phyloP scores from a whole-genome alignment of 164 flowering plant genomes.

The Piper longum region DNA sequence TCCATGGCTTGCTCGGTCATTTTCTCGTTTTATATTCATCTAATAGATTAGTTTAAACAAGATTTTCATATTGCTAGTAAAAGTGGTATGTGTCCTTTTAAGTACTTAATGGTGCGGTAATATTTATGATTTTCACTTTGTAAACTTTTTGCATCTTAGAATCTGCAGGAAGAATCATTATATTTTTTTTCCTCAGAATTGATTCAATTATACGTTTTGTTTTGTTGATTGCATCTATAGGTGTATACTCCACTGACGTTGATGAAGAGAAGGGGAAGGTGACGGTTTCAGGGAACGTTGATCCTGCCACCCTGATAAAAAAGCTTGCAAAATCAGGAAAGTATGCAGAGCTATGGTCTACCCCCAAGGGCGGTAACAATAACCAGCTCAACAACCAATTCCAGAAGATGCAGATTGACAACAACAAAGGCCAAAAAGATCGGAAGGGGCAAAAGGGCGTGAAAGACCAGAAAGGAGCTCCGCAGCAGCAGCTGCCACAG shows the following conservation, averaged over 20 bases:
- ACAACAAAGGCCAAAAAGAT: constrained; percentile 27
- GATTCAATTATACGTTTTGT: not conserved
- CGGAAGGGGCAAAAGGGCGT: constrained; percentile 42
- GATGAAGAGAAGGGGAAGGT: constrained; percentile 89
- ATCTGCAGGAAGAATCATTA: not conserved
- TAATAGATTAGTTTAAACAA: no score
- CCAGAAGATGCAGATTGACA: constrained; percentile 54
- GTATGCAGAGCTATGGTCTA: constrained; percentile 81
- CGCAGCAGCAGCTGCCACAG: constrained; percentile 25
- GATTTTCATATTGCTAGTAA: no score
- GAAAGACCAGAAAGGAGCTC: constrained; percentile 22
- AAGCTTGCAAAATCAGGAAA: constrained; percentile 71
- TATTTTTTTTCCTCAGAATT: not conserved
- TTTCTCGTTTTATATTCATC: no score
- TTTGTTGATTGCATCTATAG: constrained; percentile 15
- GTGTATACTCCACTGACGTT: constrained; percentile 56
- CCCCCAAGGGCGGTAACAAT: constrained; percentile 34
- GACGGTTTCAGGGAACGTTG: constrained; percentile 80
- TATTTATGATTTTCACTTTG: no score
- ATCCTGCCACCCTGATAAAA: constrained; percentile 57
- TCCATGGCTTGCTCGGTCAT: no score
- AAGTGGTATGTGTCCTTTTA: no score
- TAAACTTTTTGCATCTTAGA: not conserved
- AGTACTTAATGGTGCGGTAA: no score
- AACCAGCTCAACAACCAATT: constrained; percentile 40